These are phyloP conservation scores for Trichosanthes cucumerina DNA, from an alignment of 306 rosid species.

Conservation along the genomic window DNA sequence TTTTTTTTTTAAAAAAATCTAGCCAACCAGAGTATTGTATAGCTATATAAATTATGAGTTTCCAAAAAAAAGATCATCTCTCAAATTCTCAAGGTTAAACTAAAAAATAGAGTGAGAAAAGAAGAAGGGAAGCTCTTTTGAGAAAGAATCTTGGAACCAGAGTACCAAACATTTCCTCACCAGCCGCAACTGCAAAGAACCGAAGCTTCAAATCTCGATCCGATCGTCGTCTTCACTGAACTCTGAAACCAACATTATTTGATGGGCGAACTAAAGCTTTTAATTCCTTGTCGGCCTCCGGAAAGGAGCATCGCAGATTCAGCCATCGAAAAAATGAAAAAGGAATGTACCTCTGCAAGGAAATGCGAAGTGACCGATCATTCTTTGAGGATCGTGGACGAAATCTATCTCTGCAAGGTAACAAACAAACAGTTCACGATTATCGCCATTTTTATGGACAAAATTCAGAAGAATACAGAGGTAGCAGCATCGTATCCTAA, in stretches of 20 bases:
- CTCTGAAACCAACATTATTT: background rate
- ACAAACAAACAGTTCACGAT: background rate
- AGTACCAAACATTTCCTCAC: background rate
- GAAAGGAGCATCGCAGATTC: background rate
- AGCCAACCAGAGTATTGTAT: too few relatives aligned
- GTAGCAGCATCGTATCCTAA: background rate
- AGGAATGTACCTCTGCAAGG: background rate
- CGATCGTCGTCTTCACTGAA: background rate
- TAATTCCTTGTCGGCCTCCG: background rate
- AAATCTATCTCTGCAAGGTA: background rate
- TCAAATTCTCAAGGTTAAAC: too few relatives aligned
- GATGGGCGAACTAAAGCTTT: background rate
- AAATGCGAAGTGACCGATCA: background rate
- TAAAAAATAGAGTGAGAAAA: too few relatives aligned
- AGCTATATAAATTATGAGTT: too few relatives aligned
- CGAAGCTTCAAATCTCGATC: background rate
- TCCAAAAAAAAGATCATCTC: too few relatives aligned
- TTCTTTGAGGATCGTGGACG: background rate
- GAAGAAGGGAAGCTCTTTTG: background rate
- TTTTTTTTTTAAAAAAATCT: too few relatives aligned
- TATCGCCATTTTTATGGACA: background rate
- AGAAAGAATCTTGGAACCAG: background rate
- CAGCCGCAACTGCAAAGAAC: background rate
- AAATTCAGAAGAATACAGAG: background rate
- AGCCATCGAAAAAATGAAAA: background rate